Base-by-base conservation (phyloP, 305 asterid species). In the Solanum hybrid region DNA sequence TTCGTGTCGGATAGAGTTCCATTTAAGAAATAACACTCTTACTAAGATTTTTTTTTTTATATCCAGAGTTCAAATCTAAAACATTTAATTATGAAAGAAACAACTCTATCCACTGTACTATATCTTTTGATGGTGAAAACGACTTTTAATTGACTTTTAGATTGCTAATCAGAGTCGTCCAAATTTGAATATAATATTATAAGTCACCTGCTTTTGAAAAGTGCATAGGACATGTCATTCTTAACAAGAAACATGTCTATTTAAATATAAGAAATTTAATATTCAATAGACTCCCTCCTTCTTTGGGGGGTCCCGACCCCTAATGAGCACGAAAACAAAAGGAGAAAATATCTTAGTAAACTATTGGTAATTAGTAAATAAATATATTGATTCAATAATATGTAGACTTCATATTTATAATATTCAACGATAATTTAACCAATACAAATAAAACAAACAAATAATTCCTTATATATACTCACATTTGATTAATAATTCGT, bases 31-130 rank as follows among this genome's bases (percentile, higher is more conserved):
- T 22, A 64, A 8, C 73, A 20, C 13, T 64, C 73, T 4, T 22
- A 2, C 6, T 61, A 22, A 61, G 11, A 61, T n/a, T n/a, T n/a
- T n/a, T n/a, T n/a, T n/a, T 2, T 61, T 34, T 3, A 8, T 61
- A 61, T 20, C n/a, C 3, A 61, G 0, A 22, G 2, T 61, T 61
- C 12, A 22, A 61, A 61, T 1, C 11, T 20, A 61, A 61, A 61
- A 20, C 2, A 61, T 20, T 61, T 61, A 20, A 20, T 61, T 61
- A 61, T 7, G 11, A 61, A 61, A 61, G 2, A 61, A 46, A 46
- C 2, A 46, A 14, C 6, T 0, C 3, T 14, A 46, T 46, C 8
- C 22, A 5, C 1, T 1, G 0, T 46, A 14, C 3, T 0, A 46
- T 46, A 46, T 51, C 4, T n/a, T n/a, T n/a, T n/a, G n/a, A n/a